A percentile compares a stretch with the other conserved stretches of the same genome.
These are phyloP conservation scores for Trypanosoma boissoni DNA, from an alignment of 208 protist genomes.

Conservation along the genomic window DNA sequence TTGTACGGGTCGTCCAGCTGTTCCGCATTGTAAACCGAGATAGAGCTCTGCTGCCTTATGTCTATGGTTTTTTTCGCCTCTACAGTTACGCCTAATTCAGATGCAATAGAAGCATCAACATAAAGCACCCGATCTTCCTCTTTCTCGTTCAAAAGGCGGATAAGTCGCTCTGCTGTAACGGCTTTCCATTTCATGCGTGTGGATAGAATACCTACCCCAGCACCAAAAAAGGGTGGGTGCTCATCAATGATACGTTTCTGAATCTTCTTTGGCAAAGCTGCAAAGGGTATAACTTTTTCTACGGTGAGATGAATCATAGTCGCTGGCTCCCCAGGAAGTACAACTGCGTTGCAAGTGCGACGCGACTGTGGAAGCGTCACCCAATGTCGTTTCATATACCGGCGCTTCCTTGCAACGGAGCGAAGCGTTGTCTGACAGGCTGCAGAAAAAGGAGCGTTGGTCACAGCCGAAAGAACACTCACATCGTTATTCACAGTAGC, in stretches of 20 bases:
- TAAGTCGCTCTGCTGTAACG: slow-evolving; percentile 70
- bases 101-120: slow-evolving; percentile 58
- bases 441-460: slow-evolving; percentile 64
- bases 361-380: slow-evolving; percentile 74
- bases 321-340: slow-evolving; percentile 61
- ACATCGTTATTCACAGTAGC: slow-evolving; percentile 19
- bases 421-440: slow-evolving; percentile 50
- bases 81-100: slow-evolving; percentile 52
- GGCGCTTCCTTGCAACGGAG: slow-evolving; percentile 26
- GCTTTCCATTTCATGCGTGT: slow-evolving; percentile 79
- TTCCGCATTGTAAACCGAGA: slow-evolving; percentile 78
- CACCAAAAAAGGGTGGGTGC: slow-evolving; percentile 84
- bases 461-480: slow-evolving; percentile 72
- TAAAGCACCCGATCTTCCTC: slow-evolving; percentile 79
- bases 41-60: slow-evolving; percentile 67
- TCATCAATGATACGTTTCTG: slow-evolving; percentile 82
- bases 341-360: slow-evolving; percentile 64
- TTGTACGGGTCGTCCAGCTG: slow-evolving; percentile 89
- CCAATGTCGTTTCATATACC: slow-evolving; percentile 74
- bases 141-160: slow-evolving; percentile 59
- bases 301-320: slow-evolving; percentile 76
- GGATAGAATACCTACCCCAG: slow-evolving; percentile 84
- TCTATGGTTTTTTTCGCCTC: slow-evolving; percentile 62
- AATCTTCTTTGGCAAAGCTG: slow-evolving; percentile 38
- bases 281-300: slow-evolving; percentile 71